These are phyloP conservation scores for Erodium chrysanthum DNA, from an alignment of 441 rosid genomes.

Conservation along the genomic window DNA sequence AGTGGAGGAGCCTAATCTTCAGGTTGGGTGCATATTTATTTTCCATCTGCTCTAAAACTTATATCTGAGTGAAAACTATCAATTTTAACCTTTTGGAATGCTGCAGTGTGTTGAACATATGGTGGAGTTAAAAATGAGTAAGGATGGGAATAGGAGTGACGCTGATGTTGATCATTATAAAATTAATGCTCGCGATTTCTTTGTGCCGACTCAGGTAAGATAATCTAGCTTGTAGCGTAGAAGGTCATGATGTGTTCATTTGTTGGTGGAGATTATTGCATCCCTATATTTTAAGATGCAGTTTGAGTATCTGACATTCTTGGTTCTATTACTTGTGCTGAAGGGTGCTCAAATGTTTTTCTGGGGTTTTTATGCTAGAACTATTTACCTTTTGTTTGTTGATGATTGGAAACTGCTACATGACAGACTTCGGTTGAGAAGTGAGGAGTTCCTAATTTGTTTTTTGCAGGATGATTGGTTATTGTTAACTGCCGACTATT, in stretches of 20 bases:
- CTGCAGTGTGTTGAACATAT: conserved; percentile 90
- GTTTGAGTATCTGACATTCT: neutral
- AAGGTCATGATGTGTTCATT: neutral
- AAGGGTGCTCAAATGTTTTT: neutral
- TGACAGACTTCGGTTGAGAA: neutral
- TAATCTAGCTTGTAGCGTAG: conserved; percentile 11
- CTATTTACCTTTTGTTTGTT: neutral
- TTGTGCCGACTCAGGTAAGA: conserved; percentile 85
- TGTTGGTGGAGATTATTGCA: neutral
- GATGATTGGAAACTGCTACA: neutral
- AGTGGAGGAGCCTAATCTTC: conserved; percentile 91
- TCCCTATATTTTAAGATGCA: neutral
- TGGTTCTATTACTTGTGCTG: neutral
- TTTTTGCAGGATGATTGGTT: conserved; percentile 83
- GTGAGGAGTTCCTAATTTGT: conserved; percentile 14
- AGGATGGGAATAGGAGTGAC: conserved; percentile 34
- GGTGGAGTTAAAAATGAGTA: conserved; percentile 52
- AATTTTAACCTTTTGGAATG: conserved; percentile 20
- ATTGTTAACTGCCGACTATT: conserved; percentile 85
- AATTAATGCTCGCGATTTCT: conserved; percentile 82
- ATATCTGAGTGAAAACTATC: conserved; percentile 14
- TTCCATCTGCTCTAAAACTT: conserved; percentile 5
- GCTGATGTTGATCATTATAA: conserved; percentile 30
- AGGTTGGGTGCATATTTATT: conserved; percentile 38
- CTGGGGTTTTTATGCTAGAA: neutral